A percentile compares a stretch with the other conserved stretches of the same genome.
phyloP scores from a whole-genome alignment of 2,329 filamentous ascomycete species.

The Fusarium sp. region DNA sequence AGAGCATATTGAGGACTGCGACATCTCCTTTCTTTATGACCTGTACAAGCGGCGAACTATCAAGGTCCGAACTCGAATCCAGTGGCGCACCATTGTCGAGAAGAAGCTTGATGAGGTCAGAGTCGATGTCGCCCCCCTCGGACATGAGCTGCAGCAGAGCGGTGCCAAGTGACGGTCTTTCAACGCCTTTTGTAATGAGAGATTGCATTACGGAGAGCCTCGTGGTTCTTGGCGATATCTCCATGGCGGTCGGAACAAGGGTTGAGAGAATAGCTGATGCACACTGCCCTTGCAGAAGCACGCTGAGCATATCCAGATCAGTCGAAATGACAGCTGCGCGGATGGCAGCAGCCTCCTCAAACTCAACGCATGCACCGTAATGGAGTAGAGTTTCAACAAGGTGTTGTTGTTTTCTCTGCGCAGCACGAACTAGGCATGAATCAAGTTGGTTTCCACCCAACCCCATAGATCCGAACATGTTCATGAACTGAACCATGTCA shows the following conservation, averaged over 20 bases:
- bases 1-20: constrained; percentile 8
- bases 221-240: not conserved
- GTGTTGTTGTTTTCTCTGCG: not conserved
- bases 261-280: not conserved
- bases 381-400: not conserved
- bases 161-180: not conserved
- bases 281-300: not conserved
- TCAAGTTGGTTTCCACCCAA: not conserved
- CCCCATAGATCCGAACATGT: constrained; percentile 2
- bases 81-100: constrained; percentile 6
- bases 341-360: constrained; percentile 4
- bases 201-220: not conserved
- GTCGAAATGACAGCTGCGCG: not conserved
- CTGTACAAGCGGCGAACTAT: not conserved
- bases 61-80: not conserved
- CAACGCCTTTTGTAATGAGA: constrained; percentile 8
- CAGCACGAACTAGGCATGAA: not conserved
- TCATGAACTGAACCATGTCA: constrained; percentile 1
- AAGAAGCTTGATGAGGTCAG: not conserved
- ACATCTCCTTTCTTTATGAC: not conserved
- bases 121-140: not conserved
- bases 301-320: not conserved
- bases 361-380: constrained; percentile 10
- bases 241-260: not conserved
- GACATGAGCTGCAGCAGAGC: not conserved